Evolutionary conservation across 257 asterid genomes (phyloP).

Genomic region (Ilex asprella): DNA sequence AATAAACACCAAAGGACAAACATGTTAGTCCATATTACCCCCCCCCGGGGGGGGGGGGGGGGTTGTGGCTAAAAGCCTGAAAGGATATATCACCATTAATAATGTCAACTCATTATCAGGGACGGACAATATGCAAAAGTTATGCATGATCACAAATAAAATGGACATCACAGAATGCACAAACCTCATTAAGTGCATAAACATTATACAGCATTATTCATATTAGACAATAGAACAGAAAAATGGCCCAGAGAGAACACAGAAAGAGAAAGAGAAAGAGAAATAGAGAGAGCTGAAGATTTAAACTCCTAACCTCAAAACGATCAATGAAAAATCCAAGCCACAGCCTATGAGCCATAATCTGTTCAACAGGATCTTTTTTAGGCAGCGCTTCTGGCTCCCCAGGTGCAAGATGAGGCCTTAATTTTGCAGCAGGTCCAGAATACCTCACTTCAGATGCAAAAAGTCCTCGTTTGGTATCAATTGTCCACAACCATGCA

Average conservation of each 20-base stretch:
- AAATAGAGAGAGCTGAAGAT: slow-evolving; percentile 14
- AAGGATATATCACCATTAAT: too few species aligned
- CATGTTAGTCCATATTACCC: too few species aligned
- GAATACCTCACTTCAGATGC: slow-evolving; percentile 72
- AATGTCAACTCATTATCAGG: too few species aligned
- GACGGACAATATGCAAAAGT: too few species aligned
- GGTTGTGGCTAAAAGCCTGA: too few species aligned
- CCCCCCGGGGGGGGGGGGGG: too few species aligned
- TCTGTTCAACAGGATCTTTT: slow-evolving; percentile 85
- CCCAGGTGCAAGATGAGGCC: slow-evolving; percentile 97
- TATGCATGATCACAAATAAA: not conserved
- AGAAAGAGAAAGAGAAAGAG: slow-evolving; percentile 10
- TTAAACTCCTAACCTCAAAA: slow-evolving; percentile 65
- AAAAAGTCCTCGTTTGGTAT: slow-evolving; percentile 94
- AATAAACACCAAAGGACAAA: too few species aligned
- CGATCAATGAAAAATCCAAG: slow-evolving; percentile 94
- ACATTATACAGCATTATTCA: not conserved
- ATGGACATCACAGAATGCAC: not conserved
- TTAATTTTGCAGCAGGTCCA: slow-evolving; percentile 93
- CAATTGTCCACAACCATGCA: slow-evolving; percentile 99
- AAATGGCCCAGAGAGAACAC: slow-evolving; percentile 2
- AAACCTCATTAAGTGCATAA: too few species aligned
- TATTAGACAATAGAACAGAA: slow-evolving; percentile 10
- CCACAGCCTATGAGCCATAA: slow-evolving; percentile 96
- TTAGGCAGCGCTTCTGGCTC: slow-evolving; percentile 82